Evolutionary conservation across 495 filamentous ascomycete genomes (phyloP).

Genomic region (Xylaria palmicola): DNA sequence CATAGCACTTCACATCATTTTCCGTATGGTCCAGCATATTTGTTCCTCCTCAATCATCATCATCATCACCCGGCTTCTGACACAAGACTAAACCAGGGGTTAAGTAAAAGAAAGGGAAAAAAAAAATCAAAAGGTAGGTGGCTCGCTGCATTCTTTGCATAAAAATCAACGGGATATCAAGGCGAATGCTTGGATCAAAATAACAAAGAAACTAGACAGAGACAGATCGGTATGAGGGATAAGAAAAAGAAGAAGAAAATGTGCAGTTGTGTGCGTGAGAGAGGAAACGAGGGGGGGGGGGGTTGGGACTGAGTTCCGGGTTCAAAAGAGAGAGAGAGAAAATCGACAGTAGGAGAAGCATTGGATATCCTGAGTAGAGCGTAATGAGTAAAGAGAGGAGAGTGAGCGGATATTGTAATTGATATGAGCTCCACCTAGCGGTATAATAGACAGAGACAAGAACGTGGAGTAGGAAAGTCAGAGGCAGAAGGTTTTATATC

Average conservation of each 20-base stretch:
- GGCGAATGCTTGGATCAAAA: background rate
- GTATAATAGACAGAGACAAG: background rate
- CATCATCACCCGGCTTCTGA: conserved; percentile 9
- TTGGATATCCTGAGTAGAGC: too few relatives aligned
- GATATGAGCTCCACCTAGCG: background rate
- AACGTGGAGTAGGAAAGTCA: background rate
- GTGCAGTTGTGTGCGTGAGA: too few relatives aligned
- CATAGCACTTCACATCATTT: conserved; percentile 1
- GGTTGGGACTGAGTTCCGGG: too few relatives aligned
- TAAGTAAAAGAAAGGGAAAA: conserved; percentile 14
- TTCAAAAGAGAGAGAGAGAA: background rate
- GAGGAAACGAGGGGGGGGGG: too few relatives aligned
- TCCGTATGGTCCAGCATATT: background rate
- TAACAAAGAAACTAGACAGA: conserved; percentile 2
- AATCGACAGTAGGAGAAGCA: background rate
- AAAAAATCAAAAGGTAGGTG: conserved; percentile 16
- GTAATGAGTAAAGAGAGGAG: background rate
- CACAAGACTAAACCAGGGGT: too few relatives aligned
- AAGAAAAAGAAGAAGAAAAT: background rate
- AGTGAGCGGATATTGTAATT: background rate
- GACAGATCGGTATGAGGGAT: background rate
- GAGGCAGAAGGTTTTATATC: conserved; percentile 53
- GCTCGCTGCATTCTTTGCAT: conserved; percentile 18
- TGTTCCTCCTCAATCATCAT: background rate
- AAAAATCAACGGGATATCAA: conserved; percentile 22